Evolutionary conservation across 108 stramenopile species (phyloP).

Genomic region (Hondaea fermentalgiana): DNA sequence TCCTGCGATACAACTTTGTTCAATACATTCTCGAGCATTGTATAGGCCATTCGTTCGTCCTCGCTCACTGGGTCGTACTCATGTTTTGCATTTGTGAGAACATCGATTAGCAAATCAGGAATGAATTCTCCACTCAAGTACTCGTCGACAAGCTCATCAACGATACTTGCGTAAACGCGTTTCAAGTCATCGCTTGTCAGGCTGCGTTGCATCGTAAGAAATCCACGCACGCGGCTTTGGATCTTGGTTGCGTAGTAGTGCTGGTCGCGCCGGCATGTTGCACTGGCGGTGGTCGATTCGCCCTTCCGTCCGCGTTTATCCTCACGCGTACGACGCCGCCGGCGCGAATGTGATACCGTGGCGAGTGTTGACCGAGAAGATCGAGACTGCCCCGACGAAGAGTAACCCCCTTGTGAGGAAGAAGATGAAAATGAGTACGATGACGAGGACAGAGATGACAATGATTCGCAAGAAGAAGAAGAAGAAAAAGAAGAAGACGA

Average conservation of each 20-base stretch:
- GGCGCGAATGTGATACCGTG: too few species aligned
- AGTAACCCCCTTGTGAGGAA: not conserved
- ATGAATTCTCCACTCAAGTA: not conserved
- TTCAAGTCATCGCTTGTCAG: not conserved
- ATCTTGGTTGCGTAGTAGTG: not conserved
- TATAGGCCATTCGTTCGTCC: not conserved
- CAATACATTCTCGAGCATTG: not conserved
- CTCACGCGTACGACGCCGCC: not conserved
- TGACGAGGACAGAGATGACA: too few species aligned
- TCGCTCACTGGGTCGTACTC: not conserved
- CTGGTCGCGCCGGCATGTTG: not conserved
- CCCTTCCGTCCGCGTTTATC: not conserved
- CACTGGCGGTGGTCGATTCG: not conserved
- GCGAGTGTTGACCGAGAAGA: not conserved
- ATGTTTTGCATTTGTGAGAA: not conserved
- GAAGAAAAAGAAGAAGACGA: not conserved
- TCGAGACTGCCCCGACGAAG: not conserved
- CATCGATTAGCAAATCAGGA: not conserved
- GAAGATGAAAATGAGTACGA: not conserved
- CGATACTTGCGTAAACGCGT: not conserved
- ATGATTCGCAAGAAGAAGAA: not conserved
- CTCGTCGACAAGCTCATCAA: not conserved
- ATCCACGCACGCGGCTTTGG: not conserved
- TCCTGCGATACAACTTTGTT: not conserved
- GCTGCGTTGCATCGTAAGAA: not conserved